Base-by-base conservation (phyloP, 768 basidiomycete species). In the Zangia roseola region DNA sequence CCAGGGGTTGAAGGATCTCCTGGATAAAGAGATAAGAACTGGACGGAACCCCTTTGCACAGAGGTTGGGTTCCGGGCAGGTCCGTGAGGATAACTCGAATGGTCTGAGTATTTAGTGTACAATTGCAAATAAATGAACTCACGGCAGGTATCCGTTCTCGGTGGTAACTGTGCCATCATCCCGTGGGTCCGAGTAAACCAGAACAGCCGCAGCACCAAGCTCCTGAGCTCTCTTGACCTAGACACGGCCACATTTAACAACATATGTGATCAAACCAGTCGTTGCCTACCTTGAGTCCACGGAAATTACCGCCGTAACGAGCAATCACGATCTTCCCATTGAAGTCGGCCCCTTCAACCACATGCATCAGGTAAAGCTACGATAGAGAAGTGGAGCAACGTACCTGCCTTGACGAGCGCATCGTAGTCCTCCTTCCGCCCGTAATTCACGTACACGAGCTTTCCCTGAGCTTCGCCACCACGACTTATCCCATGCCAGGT, bases 1-100 rank as follows among this genome's bases (percentile, higher is more conserved):
- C 88, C 90, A 6, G 94, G 94, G 4, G 95, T 97, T 0, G 88
- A 84, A 2, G 93, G 90, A 60, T 91, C 88, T 20, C 86, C 84
- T 16, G 83, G 82, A 57, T 86, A 88, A 4, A 72, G 62, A 13
- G 79, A 80, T 39, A 91, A 64, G 63, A 76, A 91, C 58, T 86
- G 83, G 2, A 91, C 91, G 36, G 85, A 87, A 35, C 94, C 94
- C 45, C 94, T 81, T 65, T 97, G 84, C 12, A 97, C 84, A 16
- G 87, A 82, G 5, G 81, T 79, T 0, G 88, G 88, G 65, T 92
- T 90, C 43, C 92, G 79, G 34, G 94, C 94, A 25, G 94, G 94
- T 5, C 95, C 94, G 13, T 80, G 73, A 4, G 94, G 94, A 31
- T 69, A 62, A 33, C 60, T 61, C 42, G 12, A 40, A 26, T 3